Evolutionary conservation across 176 grass and related monocot species (phyloP).

Genomic region (Oryza punctata): DNA sequence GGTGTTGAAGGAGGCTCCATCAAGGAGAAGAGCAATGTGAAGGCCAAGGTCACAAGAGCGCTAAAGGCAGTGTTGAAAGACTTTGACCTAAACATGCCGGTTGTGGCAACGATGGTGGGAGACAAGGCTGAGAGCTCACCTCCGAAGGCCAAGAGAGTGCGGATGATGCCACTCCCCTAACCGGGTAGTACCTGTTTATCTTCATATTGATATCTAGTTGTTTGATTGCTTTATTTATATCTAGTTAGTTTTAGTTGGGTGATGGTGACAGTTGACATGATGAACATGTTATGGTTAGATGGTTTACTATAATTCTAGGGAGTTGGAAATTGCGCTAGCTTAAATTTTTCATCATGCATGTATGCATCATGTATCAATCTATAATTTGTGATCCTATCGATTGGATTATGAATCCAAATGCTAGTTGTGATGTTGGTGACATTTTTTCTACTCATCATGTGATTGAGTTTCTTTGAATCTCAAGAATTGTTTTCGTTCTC

Average conservation of each 20-base stretch:
- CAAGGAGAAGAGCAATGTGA: slow-evolving; percentile 16
- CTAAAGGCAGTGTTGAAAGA: slow-evolving; percentile 24
- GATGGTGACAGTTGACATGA: slow-evolving; percentile 4
- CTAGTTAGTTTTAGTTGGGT: neutral
- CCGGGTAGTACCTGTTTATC: slow-evolving; percentile 4
- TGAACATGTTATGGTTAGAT: slow-evolving; percentile 15
- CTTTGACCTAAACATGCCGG: slow-evolving; percentile 65
- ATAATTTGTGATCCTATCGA: neutral
- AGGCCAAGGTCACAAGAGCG: neutral
- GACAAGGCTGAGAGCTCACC: slow-evolving; percentile 21
- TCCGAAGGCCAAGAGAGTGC: slow-evolving; percentile 43
- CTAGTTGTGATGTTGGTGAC: neutral
- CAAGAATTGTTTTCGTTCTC: neutral
- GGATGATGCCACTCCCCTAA: slow-evolving; percentile 35
- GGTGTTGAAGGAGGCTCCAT: neutral
- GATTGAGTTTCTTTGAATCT: neutral
- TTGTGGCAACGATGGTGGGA: neutral
- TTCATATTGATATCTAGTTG: slow-evolving; percentile 38
- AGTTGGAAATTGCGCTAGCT: neutral
- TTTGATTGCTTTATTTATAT: slow-evolving; percentile 19
- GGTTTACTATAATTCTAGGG: neutral
- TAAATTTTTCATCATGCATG: no score
- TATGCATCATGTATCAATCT: neutral
- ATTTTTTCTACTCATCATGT: neutral
- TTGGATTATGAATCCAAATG: slow-evolving; percentile 32